These are phyloP conservation scores for Trichoderma erinaceum DNA, from an alignment of 495 filamentous ascomycete genomes.

Conservation along the genomic window DNA sequence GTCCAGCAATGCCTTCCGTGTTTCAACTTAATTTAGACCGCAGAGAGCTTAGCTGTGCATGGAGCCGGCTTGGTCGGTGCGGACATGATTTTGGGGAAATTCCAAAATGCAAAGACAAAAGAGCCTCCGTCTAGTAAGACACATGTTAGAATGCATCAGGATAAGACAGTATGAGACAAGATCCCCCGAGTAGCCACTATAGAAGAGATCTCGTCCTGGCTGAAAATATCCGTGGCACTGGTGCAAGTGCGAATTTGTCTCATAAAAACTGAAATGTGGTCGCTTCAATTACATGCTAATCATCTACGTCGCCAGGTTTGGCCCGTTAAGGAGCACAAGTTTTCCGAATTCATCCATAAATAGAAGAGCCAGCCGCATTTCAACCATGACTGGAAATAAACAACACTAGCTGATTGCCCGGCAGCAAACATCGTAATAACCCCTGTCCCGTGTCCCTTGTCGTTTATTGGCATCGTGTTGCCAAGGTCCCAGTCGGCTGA, in stretches of 20 bases:
- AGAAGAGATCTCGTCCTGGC: not conserved
- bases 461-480: not conserved
- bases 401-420: not conserved
- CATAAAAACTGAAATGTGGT: not conserved
- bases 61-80: not conserved
- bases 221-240: not conserved
- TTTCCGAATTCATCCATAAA: not conserved
- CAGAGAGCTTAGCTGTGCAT: not conserved
- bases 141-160: not conserved
- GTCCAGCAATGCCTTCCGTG: conserved; percentile 4
- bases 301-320: not conserved
- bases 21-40: conserved; percentile 2
- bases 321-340: not conserved
- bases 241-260: not conserved
- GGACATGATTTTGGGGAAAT: not conserved
- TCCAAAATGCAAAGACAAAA: not conserved
- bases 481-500: not conserved
- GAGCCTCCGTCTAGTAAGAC: not conserved
- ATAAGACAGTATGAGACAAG: conserved; percentile 10
- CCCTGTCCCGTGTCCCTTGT: not conserved
- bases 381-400: not conserved
- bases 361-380: not conserved
- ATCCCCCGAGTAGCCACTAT: not conserved
- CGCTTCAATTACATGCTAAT: not conserved
- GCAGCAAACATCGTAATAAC: not conserved